Evolutionary conservation across 768 basidiomycete species (phyloP).

Genomic region (Psilocybe cyanescens): DNA sequence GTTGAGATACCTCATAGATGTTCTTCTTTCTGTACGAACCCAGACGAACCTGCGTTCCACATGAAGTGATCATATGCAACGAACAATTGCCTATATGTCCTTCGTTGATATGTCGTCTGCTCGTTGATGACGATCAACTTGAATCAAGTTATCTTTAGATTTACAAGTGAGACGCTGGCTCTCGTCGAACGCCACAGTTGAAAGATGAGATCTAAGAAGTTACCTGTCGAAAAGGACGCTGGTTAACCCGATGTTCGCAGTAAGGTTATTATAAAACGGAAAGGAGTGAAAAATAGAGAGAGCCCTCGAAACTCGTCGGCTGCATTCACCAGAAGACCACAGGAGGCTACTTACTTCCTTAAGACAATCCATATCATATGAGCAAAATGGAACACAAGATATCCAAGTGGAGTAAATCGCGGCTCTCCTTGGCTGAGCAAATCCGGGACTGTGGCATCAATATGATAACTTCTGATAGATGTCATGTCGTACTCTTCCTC

Average conservation of each 20-base stretch:
- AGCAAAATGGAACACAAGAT: neutral
- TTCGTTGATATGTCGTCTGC: too few species aligned
- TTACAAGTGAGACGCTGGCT: too few species aligned
- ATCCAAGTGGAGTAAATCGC: neutral
- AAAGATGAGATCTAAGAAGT: neutral
- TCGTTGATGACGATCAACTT: too few species aligned
- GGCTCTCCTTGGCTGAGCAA: neutral
- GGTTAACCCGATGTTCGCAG: too few species aligned
- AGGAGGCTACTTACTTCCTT: neutral
- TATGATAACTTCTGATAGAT: neutral
- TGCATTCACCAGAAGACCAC: too few species aligned
- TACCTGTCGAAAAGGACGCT: neutral
- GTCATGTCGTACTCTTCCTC: neutral
- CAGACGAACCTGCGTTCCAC: neutral
- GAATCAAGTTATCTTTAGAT: too few species aligned
- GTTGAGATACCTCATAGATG: constrained; percentile 1
- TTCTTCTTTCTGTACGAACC: neutral
- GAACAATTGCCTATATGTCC: neutral
- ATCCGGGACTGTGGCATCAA: neutral
- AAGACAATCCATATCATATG: neutral
- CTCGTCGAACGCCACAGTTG: neutral
- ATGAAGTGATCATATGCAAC: neutral
- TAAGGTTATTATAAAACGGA: too few species aligned
- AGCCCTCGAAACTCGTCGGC: too few species aligned
- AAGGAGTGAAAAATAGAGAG: too few species aligned